Conservation (phyloP, 2,329 filamentous ascomycete species). For the Hypoxylon sp. region DNA sequence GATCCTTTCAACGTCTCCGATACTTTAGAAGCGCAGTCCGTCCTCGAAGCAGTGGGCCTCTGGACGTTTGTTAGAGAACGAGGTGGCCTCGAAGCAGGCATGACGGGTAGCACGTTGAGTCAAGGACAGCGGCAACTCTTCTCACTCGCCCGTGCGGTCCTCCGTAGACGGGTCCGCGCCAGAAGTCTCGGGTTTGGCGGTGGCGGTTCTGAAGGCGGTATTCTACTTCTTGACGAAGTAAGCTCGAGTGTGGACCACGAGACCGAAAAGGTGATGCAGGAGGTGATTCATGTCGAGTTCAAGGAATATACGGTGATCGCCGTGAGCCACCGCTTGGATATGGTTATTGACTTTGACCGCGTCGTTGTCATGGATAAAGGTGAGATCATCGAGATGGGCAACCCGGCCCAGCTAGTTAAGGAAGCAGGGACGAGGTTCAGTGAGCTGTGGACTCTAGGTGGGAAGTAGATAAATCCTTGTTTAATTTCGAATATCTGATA, state of each 20-base stretch:
- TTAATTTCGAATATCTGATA: background rate
- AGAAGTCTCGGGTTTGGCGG: conserved; percentile 43
- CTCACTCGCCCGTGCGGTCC: conserved; percentile 49
- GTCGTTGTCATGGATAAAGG: conserved; percentile 65
- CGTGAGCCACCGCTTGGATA: conserved; percentile 55
- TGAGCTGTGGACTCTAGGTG: conserved; percentile 42
- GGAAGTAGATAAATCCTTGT: conserved; percentile 32
- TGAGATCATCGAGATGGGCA: conserved; percentile 59
- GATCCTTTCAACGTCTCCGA: conserved; percentile 51
- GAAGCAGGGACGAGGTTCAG: conserved; percentile 45
- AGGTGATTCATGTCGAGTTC: conserved; percentile 49
- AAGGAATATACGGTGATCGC: conserved; percentile 63
- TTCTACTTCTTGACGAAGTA: conserved; percentile 55
- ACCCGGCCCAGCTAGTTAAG: conserved; percentile 44
- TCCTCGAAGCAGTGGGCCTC: conserved; percentile 48
- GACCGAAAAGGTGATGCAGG: conserved; percentile 50
- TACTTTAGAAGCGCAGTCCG: conserved; percentile 41
- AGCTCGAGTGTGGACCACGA: conserved; percentile 53
- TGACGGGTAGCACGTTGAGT: conserved; percentile 62
- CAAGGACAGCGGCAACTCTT: conserved; percentile 63
- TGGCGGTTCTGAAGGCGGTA: conserved; percentile 47
- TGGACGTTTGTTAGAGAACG: conserved; percentile 45
- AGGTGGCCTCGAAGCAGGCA: conserved; percentile 50
- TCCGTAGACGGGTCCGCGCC: conserved; percentile 49
- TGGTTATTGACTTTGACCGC: conserved; percentile 64